Evolutionary conservation across 2,329 filamentous ascomycete species (phyloP).

Genomic region (Ciborinia camelliae): DNA sequence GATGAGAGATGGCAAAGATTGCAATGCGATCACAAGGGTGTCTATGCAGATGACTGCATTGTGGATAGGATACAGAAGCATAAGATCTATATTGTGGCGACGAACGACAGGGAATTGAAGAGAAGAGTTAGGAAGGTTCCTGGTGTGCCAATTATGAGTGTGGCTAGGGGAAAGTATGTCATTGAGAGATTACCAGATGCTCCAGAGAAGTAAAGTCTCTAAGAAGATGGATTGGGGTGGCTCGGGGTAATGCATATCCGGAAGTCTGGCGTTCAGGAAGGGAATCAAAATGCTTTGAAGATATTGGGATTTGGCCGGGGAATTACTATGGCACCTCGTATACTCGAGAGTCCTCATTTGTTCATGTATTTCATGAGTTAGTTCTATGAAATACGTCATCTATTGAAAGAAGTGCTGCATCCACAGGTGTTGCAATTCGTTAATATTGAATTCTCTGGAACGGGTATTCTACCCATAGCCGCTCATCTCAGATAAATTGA

Average conservation of each 20-base stretch:
- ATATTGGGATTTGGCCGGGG: neutral
- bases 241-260: slow-evolving; percentile 10
- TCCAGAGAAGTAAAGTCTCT: slow-evolving; percentile 51
- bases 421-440: neutral
- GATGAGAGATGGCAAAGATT: slow-evolving; percentile 86
- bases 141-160: slow-evolving; percentile 67
- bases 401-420: neutral
- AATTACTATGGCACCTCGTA: neutral
- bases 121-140: slow-evolving; percentile 70
- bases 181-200: slow-evolving; percentile 89
- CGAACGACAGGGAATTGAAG: slow-evolving; percentile 76
- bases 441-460: neutral
- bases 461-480: no score
- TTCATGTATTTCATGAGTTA: neutral
- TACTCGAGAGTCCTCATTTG: neutral
- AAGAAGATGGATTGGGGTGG: neutral
- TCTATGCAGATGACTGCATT: slow-evolving; percentile 83
- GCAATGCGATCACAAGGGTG: slow-evolving; percentile 86
- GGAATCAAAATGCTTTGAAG: neutral
- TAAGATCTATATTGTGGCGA: slow-evolving; percentile 75
- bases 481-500: no score
- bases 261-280: slow-evolving; percentile 16
- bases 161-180: slow-evolving; percentile 85
- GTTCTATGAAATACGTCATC: neutral
- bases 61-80: slow-evolving; percentile 70